Conservation (phyloP, 2,329 filamentous ascomycete species). For the Trichoderma pleuroti region DNA sequence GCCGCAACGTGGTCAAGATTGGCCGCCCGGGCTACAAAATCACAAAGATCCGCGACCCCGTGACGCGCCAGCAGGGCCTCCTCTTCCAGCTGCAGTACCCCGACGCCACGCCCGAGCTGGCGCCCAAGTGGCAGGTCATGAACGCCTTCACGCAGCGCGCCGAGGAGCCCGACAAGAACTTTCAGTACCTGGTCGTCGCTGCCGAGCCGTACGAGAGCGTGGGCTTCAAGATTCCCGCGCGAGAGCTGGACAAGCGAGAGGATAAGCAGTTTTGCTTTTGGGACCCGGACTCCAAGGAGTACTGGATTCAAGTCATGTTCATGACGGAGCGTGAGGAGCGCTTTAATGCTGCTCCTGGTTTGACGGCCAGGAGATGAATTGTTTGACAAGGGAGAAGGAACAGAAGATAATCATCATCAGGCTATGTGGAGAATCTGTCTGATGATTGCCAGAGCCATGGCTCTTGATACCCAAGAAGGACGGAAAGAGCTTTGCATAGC, state of each 20-base stretch:
- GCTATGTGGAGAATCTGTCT: not conserved
- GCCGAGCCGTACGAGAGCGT: constrained; percentile 98
- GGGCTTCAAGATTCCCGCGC: constrained; percentile 89
- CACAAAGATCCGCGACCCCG: constrained; percentile 87
- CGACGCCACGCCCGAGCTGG: constrained; percentile 72
- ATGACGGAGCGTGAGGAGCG: constrained; percentile 97
- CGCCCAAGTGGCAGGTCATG: constrained; percentile 91
- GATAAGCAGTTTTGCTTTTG: constrained; percentile 92
- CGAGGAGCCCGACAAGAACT: constrained; percentile 90
- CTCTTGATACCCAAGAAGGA: not conserved
- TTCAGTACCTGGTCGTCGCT: constrained; percentile 90
- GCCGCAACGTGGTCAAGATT: constrained; percentile 87
- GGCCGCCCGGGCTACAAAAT: constrained; percentile 96
- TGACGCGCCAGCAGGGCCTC: constrained; percentile 82
- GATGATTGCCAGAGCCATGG: not conserved
- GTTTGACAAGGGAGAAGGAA: not conserved
- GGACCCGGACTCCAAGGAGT: constrained; percentile 93
- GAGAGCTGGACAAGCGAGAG: constrained; percentile 86
- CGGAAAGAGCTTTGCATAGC: not conserved
- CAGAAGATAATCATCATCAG: not conserved
- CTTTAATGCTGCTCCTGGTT: constrained; percentile 64
- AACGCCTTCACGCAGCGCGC: constrained; percentile 94
- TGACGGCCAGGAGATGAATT: constrained; percentile 46
- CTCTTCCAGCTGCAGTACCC: constrained; percentile 97
- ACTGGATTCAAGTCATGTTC: constrained; percentile 96